Base-by-base conservation (phyloP, 208 protist genomes). In the Leishmania guyanensis region DNA sequence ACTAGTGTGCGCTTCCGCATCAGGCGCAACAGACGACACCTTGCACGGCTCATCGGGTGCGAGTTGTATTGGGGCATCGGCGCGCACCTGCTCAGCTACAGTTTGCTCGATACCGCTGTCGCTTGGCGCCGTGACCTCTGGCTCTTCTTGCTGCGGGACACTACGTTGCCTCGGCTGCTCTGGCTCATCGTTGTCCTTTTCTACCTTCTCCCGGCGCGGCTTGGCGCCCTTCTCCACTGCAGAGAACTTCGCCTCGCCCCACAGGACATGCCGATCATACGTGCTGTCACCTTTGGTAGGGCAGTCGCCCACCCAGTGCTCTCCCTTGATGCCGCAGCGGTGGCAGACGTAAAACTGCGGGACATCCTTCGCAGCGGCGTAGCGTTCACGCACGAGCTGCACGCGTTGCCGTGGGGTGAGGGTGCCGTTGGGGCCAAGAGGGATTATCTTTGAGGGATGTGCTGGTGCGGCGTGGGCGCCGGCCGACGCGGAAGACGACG, bases 271-370 rank as follows among this genome's bases (percentile, higher is more conserved):
- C 5, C 91, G 88, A 75, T 94, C 91, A 82, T 90, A 97, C 22
- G 84, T 80, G 26, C 82, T 46, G 70, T 97, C 86, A n/a, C 88
- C 90, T 29, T 83, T 86, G 4, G 86, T 94, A 33, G 93, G 93
- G 79, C 93, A 97, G 62, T 93, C 91, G 69, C 73, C 80, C 43
- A 94, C 90, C 91, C 91, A 95, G 77, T 97, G 94, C 16, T 75
- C 77, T 1, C 94, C 94, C 82, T 97, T 97, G 71, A 68, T 84
- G 3, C 94, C 90, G 79, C 94, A 97, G 69, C 92, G 91, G 79
- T 93, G 74, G 81, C 94, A 97, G 9, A 97, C 92, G 80, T 97
- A 95, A 79, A 95, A 97, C 51, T 82, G 85, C 48, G 91, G 89
- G 68, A 95, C 94, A 29, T 87, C 81, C 43, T 81, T 86, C 22